phyloP scores from a whole-genome alignment of 1,284 basidiomycete genomes.

The Pseudomicrostroma phylloplanum region DNA sequence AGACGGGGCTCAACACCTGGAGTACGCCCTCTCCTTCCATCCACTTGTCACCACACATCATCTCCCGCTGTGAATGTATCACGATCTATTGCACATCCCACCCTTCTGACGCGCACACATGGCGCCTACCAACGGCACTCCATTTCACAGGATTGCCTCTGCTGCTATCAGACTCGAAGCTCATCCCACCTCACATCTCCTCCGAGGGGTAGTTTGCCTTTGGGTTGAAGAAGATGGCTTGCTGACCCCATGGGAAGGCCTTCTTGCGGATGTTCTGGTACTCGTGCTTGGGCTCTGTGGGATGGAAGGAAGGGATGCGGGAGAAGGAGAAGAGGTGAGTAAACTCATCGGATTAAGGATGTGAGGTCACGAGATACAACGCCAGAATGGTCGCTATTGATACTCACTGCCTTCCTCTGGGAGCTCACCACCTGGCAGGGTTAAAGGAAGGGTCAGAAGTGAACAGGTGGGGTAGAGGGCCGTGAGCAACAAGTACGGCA shows the following conservation, averaged over 20 bases:
- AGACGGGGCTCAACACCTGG: too few species aligned
- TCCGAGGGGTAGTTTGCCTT: conserved; percentile 13
- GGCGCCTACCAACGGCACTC: too few species aligned
- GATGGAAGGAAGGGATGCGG: neutral
- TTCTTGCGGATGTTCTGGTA: conserved; percentile 20
- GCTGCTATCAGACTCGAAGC: too few species aligned
- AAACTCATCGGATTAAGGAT: neutral
- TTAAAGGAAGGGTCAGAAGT: neutral
- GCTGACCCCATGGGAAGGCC: conserved; percentile 19
- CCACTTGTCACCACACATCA: too few species aligned
- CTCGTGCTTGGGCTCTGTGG: conserved; percentile 13
- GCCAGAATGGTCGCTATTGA: neutral
- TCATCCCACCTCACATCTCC: neutral
- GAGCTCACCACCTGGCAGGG: conserved; percentile 11
- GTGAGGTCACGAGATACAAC: neutral
- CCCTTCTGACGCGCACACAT: too few species aligned
- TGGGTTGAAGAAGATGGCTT: conserved; percentile 20
- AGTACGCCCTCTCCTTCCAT: too few species aligned
- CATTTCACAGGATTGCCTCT: too few species aligned
- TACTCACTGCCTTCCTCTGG: conserved; percentile 12
- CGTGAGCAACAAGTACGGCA: neutral
- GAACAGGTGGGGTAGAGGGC: neutral
- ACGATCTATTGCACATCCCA: too few species aligned
- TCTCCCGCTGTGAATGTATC: too few species aligned
- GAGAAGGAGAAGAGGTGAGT: neutral